phyloP scores from a whole-genome alignment of 106 monocot genomes.

The Gastrodia elata region DNA sequence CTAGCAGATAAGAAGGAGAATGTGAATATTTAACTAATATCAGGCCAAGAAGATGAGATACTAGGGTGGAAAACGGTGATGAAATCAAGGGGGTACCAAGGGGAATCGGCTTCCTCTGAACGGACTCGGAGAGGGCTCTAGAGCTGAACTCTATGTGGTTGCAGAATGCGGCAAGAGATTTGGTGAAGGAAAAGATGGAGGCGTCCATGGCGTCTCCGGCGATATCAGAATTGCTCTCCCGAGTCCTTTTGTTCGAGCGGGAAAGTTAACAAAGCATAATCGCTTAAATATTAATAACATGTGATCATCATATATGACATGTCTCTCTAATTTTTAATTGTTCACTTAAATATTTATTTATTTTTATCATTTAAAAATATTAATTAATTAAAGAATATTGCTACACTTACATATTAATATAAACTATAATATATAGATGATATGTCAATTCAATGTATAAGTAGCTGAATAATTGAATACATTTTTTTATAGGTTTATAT shows the following conservation, averaged over 20 bases:
- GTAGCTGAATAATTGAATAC: no score
- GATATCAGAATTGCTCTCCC: background rate
- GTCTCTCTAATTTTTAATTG: no score
- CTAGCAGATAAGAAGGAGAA: slow-evolving; percentile 11
- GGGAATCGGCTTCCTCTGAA: slow-evolving; percentile 48
- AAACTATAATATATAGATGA: no score
- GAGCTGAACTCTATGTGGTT: slow-evolving; percentile 43
- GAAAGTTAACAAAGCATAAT: background rate
- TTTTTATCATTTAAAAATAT: no score
- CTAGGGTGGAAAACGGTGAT: background rate
- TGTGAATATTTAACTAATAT: background rate
- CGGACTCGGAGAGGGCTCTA: slow-evolving; percentile 48
- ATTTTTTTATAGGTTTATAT: no score
- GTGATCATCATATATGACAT: no score
- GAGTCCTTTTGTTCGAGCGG: background rate
- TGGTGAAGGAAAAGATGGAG: slow-evolving; percentile 38
- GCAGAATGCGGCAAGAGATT: slow-evolving; percentile 48
- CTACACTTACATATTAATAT: no score
- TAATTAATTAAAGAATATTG: no score
- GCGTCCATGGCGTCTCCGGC: slow-evolving; percentile 25
- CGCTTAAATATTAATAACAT: no score
- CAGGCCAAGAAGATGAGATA: background rate
- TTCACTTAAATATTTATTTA: no score
- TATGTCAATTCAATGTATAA: no score
- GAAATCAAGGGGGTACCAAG: slow-evolving; percentile 32